Evolutionary conservation across 73 alveolate species (phyloP), one percentile per base, ranked within the genome.

Genomic region (Paramecium primaurelia): DNA sequence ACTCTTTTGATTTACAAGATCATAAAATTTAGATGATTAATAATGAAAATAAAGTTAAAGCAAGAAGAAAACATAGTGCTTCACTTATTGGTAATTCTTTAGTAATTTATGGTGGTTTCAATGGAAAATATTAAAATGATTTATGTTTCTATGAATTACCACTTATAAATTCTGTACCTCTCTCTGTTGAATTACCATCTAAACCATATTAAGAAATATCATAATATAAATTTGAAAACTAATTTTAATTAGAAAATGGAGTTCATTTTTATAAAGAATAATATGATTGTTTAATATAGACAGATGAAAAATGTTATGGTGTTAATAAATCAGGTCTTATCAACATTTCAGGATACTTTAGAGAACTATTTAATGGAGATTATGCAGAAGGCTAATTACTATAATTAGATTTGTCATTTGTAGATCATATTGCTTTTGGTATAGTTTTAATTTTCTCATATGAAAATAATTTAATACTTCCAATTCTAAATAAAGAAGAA

Each of bases 21-120:
- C 14, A 0, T 12, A 11, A 30, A 28, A 68, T 68, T 68, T 14
- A 68, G 14, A 34, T 32, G 10, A 34, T 68, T 22, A 34, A 68
- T 6, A 30, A 30, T 32, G 10, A 30, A 12, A 34, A 68, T 16
- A 30, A 30, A 16, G 11, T 68, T 6, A 68, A 68, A 14, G 59
- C 88, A 38, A 75, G 88, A 75, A 75, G 88, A 75, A 36, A 42
- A 36, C 68, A 42, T 25, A 75, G 88, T 75, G 58, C 60, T 4
- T 75, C 88, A 0, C 37, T 75, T 18, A 38, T 42, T 75, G 88
- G 88, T 12, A 75, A 75, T 75, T 30, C 64, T n/a, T 38, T 75
- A 38, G 88, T 75, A 3, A 42, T 75, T n/a, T 75, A 12, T 75
- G 88, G 88, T 14, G 88, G 88, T 12, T 75, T 75, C 40, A 42